These are phyloP conservation scores for Clavispora phyllophila DNA, from an alignment of 805 yeast genomes.

Conservation along the genomic window DNA sequence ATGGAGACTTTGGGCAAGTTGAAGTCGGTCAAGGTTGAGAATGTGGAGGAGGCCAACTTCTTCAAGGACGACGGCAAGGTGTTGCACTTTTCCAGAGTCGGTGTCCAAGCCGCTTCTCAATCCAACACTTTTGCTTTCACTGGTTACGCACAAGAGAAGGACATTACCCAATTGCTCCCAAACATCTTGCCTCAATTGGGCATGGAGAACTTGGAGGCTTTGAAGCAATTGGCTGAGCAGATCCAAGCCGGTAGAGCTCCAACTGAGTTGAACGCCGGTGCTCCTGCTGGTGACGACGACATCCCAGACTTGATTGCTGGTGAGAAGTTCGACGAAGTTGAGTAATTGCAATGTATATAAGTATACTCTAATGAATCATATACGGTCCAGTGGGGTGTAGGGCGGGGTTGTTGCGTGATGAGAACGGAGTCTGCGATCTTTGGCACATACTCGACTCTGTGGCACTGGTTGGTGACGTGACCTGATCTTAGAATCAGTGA, in stretches of 20 bases:
- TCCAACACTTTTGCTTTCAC: conserved; percentile 91
- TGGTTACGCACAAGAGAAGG: conserved; percentile 92
- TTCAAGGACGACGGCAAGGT: conserved; percentile 96
- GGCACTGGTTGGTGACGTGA: no score
- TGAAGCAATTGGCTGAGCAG: conserved; percentile 86
- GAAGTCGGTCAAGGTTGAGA: conserved; percentile 82
- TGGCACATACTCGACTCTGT: no score
- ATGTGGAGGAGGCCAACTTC: conserved; percentile 95
- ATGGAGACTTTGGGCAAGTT: conserved; percentile 84
- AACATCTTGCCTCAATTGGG: conserved; percentile 94
- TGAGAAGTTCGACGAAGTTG: conserved; percentile 72
- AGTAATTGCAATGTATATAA: conserved; percentile 21
- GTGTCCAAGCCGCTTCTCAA: conserved; percentile 88
- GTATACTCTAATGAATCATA: conserved; percentile 1
- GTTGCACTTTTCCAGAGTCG: conserved; percentile 92
- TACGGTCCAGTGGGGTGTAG: background rate
- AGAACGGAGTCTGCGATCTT: no score
- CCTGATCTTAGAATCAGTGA: no score
- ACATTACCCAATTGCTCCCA: conserved; percentile 87
- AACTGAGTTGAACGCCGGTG: conserved; percentile 41
- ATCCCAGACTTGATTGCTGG: conserved; percentile 83
- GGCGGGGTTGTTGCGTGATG: no score
- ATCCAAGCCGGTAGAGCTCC: conserved; percentile 60
- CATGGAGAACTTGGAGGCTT: conserved; percentile 86
- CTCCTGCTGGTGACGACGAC: conserved; percentile 46